Evolutionary conservation across 2,329 filamentous ascomycete genomes (phyloP).

Genomic region (Fusarium sp.): DNA sequence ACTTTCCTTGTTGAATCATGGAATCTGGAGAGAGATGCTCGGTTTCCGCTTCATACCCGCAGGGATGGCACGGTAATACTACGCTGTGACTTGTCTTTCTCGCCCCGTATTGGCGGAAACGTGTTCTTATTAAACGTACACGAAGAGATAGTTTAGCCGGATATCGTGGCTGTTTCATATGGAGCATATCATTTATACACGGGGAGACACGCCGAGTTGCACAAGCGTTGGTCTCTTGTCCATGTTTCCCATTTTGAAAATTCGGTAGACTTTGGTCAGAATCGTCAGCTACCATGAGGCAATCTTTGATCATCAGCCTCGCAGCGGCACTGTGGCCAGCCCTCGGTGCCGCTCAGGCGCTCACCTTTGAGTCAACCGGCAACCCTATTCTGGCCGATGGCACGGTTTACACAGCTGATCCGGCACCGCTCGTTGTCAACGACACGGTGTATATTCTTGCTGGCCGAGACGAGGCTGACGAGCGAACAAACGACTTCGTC

Average conservation of each 20-base stretch:
- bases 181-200: not conserved
- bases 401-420: constrained; percentile 51
- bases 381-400: constrained; percentile 52
- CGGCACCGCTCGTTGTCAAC: constrained; percentile 50
- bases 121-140: not conserved
- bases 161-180: constrained; percentile 1
- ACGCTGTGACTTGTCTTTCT: not conserved
- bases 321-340: not conserved
- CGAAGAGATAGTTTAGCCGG: not conserved
- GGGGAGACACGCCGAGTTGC: no score
- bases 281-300: not conserved
- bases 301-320: not conserved
- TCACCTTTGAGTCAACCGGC: constrained; percentile 44
- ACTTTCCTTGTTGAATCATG: constrained; percentile 10
- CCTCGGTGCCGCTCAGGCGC: not conserved
- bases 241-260: no score
- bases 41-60: not conserved
- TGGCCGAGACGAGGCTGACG: constrained; percentile 47
- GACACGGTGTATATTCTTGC: constrained; percentile 50
- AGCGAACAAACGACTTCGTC: constrained; percentile 45
- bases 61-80: not conserved
- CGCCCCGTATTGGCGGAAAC: constrained; percentile 13
- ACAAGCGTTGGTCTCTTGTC: no score
- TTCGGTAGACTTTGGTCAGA: not conserved
- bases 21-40: not conserved